These are phyloP conservation scores for Cardiosporidium cionae DNA, from an alignment of 169 alveolate genomes.

Conservation along the genomic window DNA sequence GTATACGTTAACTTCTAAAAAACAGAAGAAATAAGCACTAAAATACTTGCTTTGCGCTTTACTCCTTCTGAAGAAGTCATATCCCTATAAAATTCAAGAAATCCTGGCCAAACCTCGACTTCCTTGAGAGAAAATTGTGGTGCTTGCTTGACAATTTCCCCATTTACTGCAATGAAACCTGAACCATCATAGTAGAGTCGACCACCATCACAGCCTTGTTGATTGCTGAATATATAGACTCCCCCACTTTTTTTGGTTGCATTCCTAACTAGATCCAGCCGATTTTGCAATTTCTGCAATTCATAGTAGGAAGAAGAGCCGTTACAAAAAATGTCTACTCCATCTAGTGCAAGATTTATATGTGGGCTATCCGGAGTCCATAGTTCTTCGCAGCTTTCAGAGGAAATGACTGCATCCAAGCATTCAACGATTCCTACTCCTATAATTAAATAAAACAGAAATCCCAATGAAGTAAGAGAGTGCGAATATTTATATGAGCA, in stretches of 20 bases:
- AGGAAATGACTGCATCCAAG: slow-evolving; percentile 37
- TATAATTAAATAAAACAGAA: neutral
- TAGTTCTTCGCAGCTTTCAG: slow-evolving; percentile 76
- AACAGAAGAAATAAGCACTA: too few species aligned
- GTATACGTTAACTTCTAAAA: too few species aligned
- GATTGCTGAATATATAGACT: slow-evolving; percentile 63
- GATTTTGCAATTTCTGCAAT: slow-evolving; percentile 35
- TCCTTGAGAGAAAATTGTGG: slow-evolving; percentile 18
- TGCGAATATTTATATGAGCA: neutral
- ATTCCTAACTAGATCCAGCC: slow-evolving; percentile 36
- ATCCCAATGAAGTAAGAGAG: neutral
- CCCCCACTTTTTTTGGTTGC: slow-evolving; percentile 60
- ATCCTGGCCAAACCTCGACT: too few species aligned
- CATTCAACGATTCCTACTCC: slow-evolving; percentile 21
- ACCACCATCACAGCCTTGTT: slow-evolving; percentile 75
- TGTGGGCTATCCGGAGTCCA: slow-evolving; percentile 68
- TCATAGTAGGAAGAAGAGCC: slow-evolving; percentile 65
- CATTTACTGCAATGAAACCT: slow-evolving; percentile 59
- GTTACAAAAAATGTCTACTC: slow-evolving; percentile 70
- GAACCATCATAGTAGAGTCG: slow-evolving; percentile 69
- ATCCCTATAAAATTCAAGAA: too few species aligned
- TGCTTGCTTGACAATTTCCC: slow-evolving; percentile 49
- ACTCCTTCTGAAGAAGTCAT: too few species aligned
- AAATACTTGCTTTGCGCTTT: too few species aligned
- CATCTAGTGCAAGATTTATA: slow-evolving; percentile 38